Base-by-base conservation (phyloP, 2,329 filamentous ascomycete genomes). In the Didymella lethalis region DNA sequence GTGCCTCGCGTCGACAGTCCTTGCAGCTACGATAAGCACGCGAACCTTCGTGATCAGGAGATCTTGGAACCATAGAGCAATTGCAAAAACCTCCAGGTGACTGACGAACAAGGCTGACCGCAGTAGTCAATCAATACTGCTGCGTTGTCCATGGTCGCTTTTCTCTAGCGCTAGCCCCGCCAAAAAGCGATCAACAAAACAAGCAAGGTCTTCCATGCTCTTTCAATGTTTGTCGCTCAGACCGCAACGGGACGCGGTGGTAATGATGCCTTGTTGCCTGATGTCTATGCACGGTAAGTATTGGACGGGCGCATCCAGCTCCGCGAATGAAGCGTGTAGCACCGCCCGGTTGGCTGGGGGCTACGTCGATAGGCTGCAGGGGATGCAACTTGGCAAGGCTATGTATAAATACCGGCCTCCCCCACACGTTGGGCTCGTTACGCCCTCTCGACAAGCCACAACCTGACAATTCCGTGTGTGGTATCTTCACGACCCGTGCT, bases 391-490 rank as follows among this genome's bases (percentile, higher is more conserved):
- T 59, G 56, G 56, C 56, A 47, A 60, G 52, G 56, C 50, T 52
- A 43, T 51, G 57, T 60, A 60, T 60, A 73, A 71, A 66, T 62
- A 64, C 64, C 64, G 59, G 64, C 70, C 59, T 68, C 66, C 71
- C 71, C 73, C 73, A 66, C 68, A 68, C 43, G 53, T 53, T 59
- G 52, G 45, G 48, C 71, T 57, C 53, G 38, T 60, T 66, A 78
- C 76, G 76, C 76, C 73, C 73, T 51, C 70, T 66, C 73, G 73
- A 72, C 73, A 75, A 76, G 70, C 69, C 62, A 67, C 71, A 75
- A 75, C 75, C 75, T 68, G 76, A 76, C 77, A 77, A 77, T 69
- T 36, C 57, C 62, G 66, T 69, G 74, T 75, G 76, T 73, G 68
- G 66, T 67, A 66, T 75, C 73, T 66, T 70, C 73, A 71, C 72